A percentile compares a stretch with the other conserved stretches of the same genome.
These are phyloP conservation scores for Geranomyces michiganensis DNA, from an alignment of 192 early-diverging fungal genomes.

Conservation along the genomic window DNA sequence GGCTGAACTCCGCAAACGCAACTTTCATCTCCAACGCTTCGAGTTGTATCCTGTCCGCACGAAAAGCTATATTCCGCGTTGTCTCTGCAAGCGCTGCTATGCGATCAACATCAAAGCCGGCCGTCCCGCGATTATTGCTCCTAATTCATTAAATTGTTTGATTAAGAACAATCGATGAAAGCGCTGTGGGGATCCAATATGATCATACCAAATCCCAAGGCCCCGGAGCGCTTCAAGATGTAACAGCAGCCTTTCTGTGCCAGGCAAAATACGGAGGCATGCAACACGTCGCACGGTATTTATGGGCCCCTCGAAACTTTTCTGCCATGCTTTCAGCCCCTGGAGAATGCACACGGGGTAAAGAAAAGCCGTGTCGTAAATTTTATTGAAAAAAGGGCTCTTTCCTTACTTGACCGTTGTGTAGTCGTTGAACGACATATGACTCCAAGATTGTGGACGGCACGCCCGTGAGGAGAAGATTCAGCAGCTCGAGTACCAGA, in stretches of 20 bases:
- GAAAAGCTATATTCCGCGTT: no score
- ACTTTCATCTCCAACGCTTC: neutral
- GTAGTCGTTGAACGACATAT: slow-evolving; percentile 20
- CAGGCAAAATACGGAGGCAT: neutral
- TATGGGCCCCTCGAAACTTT: neutral
- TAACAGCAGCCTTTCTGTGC: neutral
- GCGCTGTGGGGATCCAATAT: no score
- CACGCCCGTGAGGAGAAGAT: slow-evolving; percentile 16
- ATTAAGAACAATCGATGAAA: no score
- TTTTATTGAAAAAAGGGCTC: no score
- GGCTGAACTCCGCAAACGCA: neutral
- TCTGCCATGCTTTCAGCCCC: neutral
- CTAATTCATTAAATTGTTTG: no score
- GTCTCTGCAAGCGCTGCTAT: no score
- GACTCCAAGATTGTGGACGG: slow-evolving; percentile 17
- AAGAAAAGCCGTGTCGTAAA: no score
- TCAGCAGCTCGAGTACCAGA: slow-evolving; percentile 8
- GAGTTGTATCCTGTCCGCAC: neutral
- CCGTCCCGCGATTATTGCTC: no score
- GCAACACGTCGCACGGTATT: neutral
- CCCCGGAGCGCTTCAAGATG: slow-evolving; percentile 10
- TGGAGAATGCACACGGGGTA: no score
- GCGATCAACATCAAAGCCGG: no score
- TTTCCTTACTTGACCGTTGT: neutral
- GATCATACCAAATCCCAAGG: slow-evolving; percentile 8